These are phyloP conservation scores for Solanum virginianum DNA, from an alignment of 257 asterid species.

Conservation along the genomic window DNA sequence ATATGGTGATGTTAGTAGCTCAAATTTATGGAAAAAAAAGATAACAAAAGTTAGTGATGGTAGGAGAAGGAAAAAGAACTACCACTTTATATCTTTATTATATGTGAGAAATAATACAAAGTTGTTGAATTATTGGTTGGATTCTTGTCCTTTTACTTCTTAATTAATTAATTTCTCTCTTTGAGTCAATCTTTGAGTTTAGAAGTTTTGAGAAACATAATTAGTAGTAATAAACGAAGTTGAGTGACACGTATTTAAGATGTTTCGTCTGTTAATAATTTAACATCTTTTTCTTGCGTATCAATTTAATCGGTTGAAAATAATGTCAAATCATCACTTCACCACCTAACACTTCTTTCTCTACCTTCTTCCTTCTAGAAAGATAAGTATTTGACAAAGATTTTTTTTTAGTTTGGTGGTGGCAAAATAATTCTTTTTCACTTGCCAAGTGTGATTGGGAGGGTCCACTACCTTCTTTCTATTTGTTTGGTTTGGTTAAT, in stretches of 20 bases:
- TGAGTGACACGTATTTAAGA: neutral
- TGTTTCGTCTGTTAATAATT: neutral
- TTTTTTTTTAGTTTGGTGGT: neutral
- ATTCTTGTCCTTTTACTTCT: neutral
- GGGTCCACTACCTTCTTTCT: neutral
- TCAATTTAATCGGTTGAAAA: neutral
- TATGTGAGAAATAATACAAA: neutral
- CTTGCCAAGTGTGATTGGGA: neutral
- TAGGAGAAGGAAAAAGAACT: neutral
- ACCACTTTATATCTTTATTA: neutral
- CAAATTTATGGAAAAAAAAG: neutral
- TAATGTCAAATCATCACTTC: neutral
- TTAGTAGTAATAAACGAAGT: neutral
- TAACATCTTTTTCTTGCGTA: neutral
- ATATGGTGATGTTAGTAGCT: neutral
- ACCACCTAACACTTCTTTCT: neutral
- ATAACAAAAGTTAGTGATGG: neutral
- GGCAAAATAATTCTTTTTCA: neutral
- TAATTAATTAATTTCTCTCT: neutral
- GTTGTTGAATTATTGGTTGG: neutral
- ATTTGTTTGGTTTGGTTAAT: neutral
- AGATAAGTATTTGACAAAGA: neutral
- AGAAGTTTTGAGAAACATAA: neutral
- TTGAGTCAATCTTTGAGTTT: neutral
- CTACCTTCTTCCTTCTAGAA: neutral